Evolutionary conservation across 441 rosid species (phyloP).

Genomic region (Adansonia rubrostipa): DNA sequence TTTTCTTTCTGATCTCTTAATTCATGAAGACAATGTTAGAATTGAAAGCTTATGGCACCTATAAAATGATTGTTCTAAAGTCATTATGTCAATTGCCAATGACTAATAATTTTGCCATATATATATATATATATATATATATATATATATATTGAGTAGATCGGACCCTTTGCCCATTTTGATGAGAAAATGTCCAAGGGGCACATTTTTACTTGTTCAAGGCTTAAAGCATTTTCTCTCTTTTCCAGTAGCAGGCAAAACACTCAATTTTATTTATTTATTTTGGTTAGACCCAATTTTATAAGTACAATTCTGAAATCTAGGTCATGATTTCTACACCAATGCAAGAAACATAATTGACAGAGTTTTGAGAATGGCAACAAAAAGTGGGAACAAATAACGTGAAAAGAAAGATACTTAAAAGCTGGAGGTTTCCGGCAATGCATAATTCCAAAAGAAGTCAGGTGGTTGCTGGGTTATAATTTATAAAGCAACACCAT

Average conservation of each 20-base stretch:
- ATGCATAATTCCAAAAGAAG: not conserved
- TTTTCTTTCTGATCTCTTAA: too few relatives aligned
- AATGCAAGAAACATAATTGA: conserved; percentile 2
- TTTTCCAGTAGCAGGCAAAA: too few relatives aligned
- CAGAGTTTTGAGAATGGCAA: not conserved
- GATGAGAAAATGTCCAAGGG: too few relatives aligned
- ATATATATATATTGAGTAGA: too few relatives aligned
- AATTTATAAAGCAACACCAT: conserved; percentile 6
- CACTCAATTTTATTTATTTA: too few relatives aligned
- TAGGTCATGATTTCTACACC: not conserved
- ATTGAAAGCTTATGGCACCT: too few relatives aligned
- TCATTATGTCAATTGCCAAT: not conserved
- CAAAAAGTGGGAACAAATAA: not conserved
- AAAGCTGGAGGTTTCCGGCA: not conserved
- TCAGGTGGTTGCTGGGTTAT: conserved; percentile 15
- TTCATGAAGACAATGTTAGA: too few relatives aligned
- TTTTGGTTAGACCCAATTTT: too few relatives aligned
- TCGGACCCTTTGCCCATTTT: too few relatives aligned
- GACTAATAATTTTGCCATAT: not conserved
- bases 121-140: not conserved
- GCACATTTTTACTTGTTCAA: too few relatives aligned
- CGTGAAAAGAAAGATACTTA: not conserved
- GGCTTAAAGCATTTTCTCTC: too few relatives aligned
- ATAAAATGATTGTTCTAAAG: not conserved
- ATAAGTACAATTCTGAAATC: not conserved